Conservation (phyloP, 345 rosid genomes). For the Nasturtium officinale region DNA sequence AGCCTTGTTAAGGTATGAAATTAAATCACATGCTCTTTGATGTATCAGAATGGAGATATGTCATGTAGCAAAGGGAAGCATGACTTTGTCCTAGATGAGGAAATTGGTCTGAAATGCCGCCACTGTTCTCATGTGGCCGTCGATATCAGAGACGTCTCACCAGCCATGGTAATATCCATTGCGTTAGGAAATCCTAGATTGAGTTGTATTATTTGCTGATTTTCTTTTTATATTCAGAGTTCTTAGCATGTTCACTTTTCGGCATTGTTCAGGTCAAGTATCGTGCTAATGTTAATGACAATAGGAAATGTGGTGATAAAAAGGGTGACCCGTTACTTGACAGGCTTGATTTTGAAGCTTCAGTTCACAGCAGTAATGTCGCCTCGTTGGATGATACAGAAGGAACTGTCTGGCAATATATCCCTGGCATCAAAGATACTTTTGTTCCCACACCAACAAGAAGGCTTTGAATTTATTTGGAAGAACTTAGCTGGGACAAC, state of each 20-base stretch:
- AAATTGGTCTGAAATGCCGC: constrained; percentile 57
- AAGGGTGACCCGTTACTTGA: constrained; percentile 29
- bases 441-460: constrained; percentile 71
- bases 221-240: background rate
- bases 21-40: constrained; percentile 26
- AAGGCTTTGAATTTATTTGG: constrained; percentile 88
- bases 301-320: constrained; percentile 30
- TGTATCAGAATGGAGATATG: constrained; percentile 36
- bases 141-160: constrained; percentile 51
- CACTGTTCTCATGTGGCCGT: constrained; percentile 46
- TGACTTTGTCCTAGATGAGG: constrained; percentile 53
- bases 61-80: constrained; percentile 53
- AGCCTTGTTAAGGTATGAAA: background rate
- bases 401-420: constrained; percentile 73
- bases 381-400: constrained; percentile 22
- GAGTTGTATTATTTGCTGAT: constrained; percentile 2
- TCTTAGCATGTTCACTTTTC: constrained; percentile 18
- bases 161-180: constrained; percentile 51
- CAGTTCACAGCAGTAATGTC: constrained; percentile 2
- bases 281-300: constrained; percentile 35
- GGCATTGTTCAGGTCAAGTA: constrained; percentile 38
- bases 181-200: constrained; percentile 1
- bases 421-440: constrained; percentile 55
- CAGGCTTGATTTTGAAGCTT: constrained; percentile 30
- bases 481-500: constrained; percentile 71